Conservation (phyloP, 805 yeast species). For the Candida rishiriensis region DNA sequence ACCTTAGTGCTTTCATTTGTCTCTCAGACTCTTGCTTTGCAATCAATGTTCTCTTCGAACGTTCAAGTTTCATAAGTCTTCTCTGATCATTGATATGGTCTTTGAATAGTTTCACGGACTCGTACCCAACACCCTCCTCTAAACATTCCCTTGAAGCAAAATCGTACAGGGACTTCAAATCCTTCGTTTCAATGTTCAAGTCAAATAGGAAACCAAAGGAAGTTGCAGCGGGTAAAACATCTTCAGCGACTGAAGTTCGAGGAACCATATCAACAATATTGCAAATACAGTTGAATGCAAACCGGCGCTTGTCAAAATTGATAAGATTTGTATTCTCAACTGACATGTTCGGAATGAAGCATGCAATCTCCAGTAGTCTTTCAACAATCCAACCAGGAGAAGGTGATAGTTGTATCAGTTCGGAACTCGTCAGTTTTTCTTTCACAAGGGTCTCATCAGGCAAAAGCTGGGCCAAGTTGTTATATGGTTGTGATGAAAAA, state of each 20-base stretch:
- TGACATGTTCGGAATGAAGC: slow-evolving; percentile 75
- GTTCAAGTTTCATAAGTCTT: slow-evolving; percentile 50
- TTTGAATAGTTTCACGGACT: slow-evolving; percentile 40
- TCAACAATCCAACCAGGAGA: slow-evolving; percentile 91
- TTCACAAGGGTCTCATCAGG: slow-evolving; percentile 22
- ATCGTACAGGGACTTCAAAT: slow-evolving; percentile 35
- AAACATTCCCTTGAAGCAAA: slow-evolving; percentile 40
- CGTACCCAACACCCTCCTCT: slow-evolving; percentile 25
- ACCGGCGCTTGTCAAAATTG: slow-evolving; percentile 82
- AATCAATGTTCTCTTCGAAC: slow-evolving; percentile 22
- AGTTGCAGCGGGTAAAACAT: slow-evolving; percentile 28
- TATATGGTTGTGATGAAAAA: neutral
- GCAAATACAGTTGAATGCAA: slow-evolving; percentile 55
- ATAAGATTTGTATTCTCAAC: slow-evolving; percentile 58
- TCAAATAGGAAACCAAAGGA: slow-evolving; percentile 52
- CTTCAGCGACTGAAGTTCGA: slow-evolving; percentile 21
- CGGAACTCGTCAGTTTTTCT: slow-evolving; percentile 1
- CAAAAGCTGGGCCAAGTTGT: slow-evolving; percentile 25
- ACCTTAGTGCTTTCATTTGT: neutral
- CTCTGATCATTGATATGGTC: slow-evolving; percentile 44
- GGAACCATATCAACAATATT: slow-evolving; percentile 46
- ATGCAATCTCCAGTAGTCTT: slow-evolving; percentile 69
- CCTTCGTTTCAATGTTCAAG: slow-evolving; percentile 35
- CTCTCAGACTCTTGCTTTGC: slow-evolving; percentile 24
- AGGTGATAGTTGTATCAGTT: slow-evolving; percentile 52